phyloP scores from a whole-genome alignment of 345 rosid genomes.

The Leavenworthia alabamica region DNA sequence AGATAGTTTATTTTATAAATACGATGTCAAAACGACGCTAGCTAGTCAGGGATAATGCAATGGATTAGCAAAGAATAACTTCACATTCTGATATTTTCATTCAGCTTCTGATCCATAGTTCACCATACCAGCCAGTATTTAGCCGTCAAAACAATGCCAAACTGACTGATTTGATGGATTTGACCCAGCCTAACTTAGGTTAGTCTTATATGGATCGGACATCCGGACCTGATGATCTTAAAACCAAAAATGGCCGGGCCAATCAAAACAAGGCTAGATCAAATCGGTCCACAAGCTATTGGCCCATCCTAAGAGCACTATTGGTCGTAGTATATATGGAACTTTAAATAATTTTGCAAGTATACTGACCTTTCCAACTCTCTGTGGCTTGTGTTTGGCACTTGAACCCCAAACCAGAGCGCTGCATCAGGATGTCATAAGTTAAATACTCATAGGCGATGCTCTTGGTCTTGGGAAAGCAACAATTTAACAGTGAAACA shows the following conservation, averaged over 20 bases:
- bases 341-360: background rate
- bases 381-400: slow-evolving; percentile 94
- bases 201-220: background rate
- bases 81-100: no score
- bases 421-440: slow-evolving; percentile 35
- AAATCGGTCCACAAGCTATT: background rate
- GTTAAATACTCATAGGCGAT: background rate
- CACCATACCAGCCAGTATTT: background rate
- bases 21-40: background rate
- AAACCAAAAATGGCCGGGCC: background rate
- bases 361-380: slow-evolving; percentile 87
- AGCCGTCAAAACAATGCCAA: background rate
- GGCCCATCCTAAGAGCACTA: background rate
- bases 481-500: background rate
- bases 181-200: background rate
- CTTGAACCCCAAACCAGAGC: slow-evolving; percentile 99
- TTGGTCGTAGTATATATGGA: background rate
- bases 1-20: background rate
- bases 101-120: no score
- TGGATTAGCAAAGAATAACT: background rate
- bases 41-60: background rate
- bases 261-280: background rate
- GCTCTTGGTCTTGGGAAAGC: background rate
- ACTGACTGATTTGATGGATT: background rate
- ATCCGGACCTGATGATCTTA: background rate